phyloP scores from a whole-genome alignment of 2,329 filamentous ascomycete genomes.

The Fusarium mangiferae region DNA sequence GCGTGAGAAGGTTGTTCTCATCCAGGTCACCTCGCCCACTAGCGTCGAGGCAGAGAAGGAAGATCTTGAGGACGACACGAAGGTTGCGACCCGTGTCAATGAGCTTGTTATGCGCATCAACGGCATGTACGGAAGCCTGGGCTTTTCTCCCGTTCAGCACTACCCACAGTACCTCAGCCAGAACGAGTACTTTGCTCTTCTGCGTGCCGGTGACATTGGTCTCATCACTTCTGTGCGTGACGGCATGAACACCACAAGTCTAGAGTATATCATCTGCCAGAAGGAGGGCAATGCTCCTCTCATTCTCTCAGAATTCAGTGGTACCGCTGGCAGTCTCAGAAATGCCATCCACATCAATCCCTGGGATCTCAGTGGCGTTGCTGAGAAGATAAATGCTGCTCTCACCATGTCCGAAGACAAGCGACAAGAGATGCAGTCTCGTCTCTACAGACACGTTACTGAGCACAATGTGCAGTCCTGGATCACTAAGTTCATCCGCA shows the following conservation, averaged over 20 bases:
- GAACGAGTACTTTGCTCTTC: constrained; percentile 94
- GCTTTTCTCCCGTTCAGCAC: constrained; percentile 91
- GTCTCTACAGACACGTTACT: constrained; percentile 85
- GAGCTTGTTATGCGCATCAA: constrained; percentile 94
- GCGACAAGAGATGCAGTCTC: constrained; percentile 75
- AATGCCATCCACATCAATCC: constrained; percentile 97
- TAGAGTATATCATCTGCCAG: constrained; percentile 95
- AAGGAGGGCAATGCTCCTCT: constrained; percentile 86
- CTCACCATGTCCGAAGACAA: constrained; percentile 77
- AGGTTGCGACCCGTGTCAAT: constrained; percentile 88
- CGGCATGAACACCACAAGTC: constrained; percentile 96
- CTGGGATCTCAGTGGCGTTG: constrained; percentile 89
- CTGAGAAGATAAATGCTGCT: constrained; percentile 82
- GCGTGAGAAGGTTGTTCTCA: constrained; percentile 90
- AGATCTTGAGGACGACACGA: constrained; percentile 71
- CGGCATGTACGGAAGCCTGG: constrained; percentile 85
- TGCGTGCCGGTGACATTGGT: constrained; percentile 89
- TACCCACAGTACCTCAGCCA: constrained; percentile 92
- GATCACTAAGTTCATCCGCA: constrained; percentile 82
- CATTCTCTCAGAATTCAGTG: constrained; percentile 96
- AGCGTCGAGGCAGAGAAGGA: constrained; percentile 82
- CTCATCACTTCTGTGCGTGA: constrained; percentile 96
- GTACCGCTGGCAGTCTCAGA: constrained; percentile 85
- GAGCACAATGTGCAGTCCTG: constrained; percentile 87
- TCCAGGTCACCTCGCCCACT: constrained; percentile 93